Base-by-base conservation (phyloP, 1,139 yeast species). In the Diutina siamensis region DNA sequence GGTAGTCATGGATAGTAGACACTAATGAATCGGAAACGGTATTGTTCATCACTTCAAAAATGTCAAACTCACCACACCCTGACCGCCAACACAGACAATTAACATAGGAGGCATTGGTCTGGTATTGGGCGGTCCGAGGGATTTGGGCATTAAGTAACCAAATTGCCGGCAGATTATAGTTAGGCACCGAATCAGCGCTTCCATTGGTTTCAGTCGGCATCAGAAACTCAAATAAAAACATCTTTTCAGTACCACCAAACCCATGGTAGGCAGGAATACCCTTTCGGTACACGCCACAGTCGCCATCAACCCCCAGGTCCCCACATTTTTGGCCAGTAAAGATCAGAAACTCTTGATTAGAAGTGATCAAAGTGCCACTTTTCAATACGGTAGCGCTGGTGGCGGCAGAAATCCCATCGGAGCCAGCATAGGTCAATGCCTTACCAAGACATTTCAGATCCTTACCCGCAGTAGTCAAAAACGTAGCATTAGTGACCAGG, bases 41-140 rank as follows among this genome's bases (percentile, higher is more conserved):
- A 86, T 74, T 55, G 54, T 58, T 76, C 60, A 64, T 65, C 41
- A 68, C 68, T 72, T 92, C 98, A 57, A 89, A 89, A 51, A 87
- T 70, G 63, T 92, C 98, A 54, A 89, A 73, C 69, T 92, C 98
- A 63, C 97, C 97, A 68, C 98, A 92, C 46, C 97, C 97, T 36
- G 95, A 76, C 53, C 78, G 62, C 98, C 98, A 92, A 73, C 97
- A 92, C 25, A 96, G 87, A 71, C 97, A 84, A 27, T 38, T 38
- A 32, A 25, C 32, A 27, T 38, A 38, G 48, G 80, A 65, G 48
- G 70, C 71, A 59, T 94, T 94, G 60, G 76, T 71, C 12, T 68
- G 55, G 61, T 89, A 92, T 68, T 92, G 97, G 50, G 84, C 64
- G 47, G 96, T 89, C 69, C 97, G 80, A 58, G 97, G 96, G 56